Evolutionary conservation across 495 filamentous ascomycete species (phyloP).

Genomic region (Podospora bellae-mahoneyi): DNA sequence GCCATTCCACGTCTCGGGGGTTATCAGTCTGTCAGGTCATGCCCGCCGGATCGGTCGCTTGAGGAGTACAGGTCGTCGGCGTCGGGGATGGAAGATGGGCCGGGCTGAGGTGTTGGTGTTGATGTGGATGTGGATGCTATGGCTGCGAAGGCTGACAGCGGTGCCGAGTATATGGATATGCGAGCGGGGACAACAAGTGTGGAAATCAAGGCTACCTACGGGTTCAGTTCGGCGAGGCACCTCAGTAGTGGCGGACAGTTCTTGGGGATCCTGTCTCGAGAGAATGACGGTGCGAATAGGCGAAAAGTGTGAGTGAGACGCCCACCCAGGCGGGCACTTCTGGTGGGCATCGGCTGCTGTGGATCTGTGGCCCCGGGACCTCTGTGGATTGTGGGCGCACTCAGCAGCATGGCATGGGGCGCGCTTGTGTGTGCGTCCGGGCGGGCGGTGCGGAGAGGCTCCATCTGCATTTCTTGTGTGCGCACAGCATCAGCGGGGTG

Average conservation of each 20-base stretch:
- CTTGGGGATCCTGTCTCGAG: constrained; percentile 21
- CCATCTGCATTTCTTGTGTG: neutral
- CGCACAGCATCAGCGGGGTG: neutral
- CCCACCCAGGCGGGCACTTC: neutral
- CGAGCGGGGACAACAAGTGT: neutral
- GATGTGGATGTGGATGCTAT: neutral
- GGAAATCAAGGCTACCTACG: neutral
- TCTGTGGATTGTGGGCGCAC: neutral
- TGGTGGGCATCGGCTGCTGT: constrained; percentile 11
- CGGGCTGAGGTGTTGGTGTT: too few relatives aligned
- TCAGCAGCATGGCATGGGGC: neutral
- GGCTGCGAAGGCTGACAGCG: neutral
- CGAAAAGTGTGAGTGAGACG: constrained; percentile 17
- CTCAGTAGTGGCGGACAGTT: constrained; percentile 1
- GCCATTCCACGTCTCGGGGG: constrained; percentile 29
- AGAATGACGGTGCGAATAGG: constrained; percentile 9
- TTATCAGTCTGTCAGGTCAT: constrained; percentile 28
- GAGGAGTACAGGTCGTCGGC: neutral
- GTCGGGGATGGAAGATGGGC: neutral
- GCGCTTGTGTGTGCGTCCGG: neutral
- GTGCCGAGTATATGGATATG: neutral
- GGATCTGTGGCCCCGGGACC: constrained; percentile 10
- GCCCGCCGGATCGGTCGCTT: constrained; percentile 9
- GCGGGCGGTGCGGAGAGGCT: neutral
- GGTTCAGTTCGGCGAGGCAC: too few relatives aligned